A percentile compares a stretch with the other conserved stretches of the same genome.
Evolutionary conservation across 306 rosid genomes (phyloP).

Genomic region (Aeschynomene evenia): DNA sequence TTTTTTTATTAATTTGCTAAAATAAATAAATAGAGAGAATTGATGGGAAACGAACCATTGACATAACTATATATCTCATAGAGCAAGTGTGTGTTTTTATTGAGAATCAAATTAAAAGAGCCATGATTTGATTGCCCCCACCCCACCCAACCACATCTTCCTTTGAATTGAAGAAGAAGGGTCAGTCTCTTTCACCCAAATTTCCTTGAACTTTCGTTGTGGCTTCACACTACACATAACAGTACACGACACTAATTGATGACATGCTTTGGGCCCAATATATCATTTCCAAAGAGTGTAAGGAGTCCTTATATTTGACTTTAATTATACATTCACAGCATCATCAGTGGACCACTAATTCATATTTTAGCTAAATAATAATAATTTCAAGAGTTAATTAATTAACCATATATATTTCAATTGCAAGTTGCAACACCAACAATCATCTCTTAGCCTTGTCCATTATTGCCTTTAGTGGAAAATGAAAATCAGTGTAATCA

Average conservation of each 20-base stretch:
- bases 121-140: constrained; percentile 7
- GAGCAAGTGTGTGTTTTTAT: constrained; percentile 30
- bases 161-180: constrained; percentile 26
- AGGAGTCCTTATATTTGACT: not conserved
- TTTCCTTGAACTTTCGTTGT: constrained; percentile 10
- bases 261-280: not conserved
- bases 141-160: constrained; percentile 1
- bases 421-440: constrained; percentile 6
- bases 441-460: not conserved
- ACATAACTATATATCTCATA: too few relatives aligned
- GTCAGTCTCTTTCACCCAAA: not conserved
- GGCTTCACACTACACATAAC: not conserved
- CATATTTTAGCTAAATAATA: not conserved
- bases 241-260: not conserved
- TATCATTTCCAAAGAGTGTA: not conserved
- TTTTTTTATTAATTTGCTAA: too few relatives aligned
- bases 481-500: not conserved
- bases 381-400: not conserved
- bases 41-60: too few relatives aligned
- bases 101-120: constrained; percentile 26
- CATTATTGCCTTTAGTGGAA: not conserved
- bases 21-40: too few relatives aligned
- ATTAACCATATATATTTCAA: not conserved
- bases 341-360: not conserved
- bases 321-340: not conserved